Evolutionary conservation across 495 filamentous ascomycete species (phyloP).

Genomic region (Xylaria flabelliformis): DNA sequence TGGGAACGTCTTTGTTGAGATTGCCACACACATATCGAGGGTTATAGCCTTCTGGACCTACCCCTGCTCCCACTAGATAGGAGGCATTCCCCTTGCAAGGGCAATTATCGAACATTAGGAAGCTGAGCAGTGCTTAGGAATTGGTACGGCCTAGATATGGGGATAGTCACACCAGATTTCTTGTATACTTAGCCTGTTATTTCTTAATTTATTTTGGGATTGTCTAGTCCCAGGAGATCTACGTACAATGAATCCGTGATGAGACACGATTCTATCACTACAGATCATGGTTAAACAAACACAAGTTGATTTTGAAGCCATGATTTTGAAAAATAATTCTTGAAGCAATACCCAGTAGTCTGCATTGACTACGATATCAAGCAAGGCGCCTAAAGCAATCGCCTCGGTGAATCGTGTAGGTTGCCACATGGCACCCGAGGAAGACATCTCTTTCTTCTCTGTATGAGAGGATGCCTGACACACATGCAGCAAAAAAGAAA

Average conservation of each 20-base stretch:
- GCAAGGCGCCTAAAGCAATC: constrained; percentile 2
- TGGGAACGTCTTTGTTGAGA: background rate
- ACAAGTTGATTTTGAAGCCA: background rate
- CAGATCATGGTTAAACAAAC: background rate
- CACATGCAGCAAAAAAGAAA: constrained; percentile 21
- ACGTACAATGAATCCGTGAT: background rate
- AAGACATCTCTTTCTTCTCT: background rate
- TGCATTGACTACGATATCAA: constrained; percentile 23
- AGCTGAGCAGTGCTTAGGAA: background rate
- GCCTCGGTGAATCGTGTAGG: background rate
- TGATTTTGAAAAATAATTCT: background rate
- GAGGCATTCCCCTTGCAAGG: background rate
- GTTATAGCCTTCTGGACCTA: background rate
- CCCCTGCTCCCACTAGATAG: background rate
- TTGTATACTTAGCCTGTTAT: background rate
- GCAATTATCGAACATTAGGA: background rate
- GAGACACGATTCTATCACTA: background rate
- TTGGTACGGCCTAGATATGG: background rate
- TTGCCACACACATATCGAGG: background rate
- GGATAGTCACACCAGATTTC: background rate
- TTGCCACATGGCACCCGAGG: constrained; percentile 12
- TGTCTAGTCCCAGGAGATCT: background rate
- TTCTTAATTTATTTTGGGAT: background rate
- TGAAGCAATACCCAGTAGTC: constrained; percentile 18
- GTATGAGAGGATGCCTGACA: background rate